phyloP scores from a whole-genome alignment of 345 rosid genomes.

The Ceriops zippeliana region DNA sequence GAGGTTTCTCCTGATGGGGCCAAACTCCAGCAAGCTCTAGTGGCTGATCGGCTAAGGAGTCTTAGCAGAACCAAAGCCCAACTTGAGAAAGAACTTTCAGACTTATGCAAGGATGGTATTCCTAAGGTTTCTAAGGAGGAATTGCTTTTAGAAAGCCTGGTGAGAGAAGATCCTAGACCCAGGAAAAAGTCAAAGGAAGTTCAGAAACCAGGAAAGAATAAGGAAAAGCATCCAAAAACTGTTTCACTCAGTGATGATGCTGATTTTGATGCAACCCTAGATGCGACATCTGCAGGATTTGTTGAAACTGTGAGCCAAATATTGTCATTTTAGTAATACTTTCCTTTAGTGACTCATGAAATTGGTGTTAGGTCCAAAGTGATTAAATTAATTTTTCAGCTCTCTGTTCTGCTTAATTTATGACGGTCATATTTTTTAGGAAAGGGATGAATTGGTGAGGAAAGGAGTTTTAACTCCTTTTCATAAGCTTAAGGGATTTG shows the following conservation, averaged over 20 bases:
- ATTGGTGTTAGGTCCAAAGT: slow-evolving; percentile 10
- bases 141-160: slow-evolving; percentile 47
- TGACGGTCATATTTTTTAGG: slow-evolving; percentile 49
- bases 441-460: slow-evolving; percentile 93
- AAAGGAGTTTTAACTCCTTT: slow-evolving; percentile 96
- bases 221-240: slow-evolving; percentile 48
- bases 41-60: slow-evolving; percentile 71
- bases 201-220: slow-evolving; percentile 36
- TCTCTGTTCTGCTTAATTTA: slow-evolving; percentile 15
- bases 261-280: slow-evolving; percentile 83
- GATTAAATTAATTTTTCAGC: slow-evolving; percentile 2
- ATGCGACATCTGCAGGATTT: slow-evolving; percentile 83
- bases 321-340: background rate
- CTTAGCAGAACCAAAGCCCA: slow-evolving; percentile 62
- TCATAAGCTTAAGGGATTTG: slow-evolving; percentile 89
- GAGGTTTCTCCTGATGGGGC: slow-evolving; percentile 37
- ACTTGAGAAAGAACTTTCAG: slow-evolving; percentile 60
- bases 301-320: slow-evolving; percentile 72
- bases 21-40: slow-evolving; percentile 78
- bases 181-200: slow-evolving; percentile 54
- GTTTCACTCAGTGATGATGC: slow-evolving; percentile 67
- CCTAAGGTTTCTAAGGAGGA: slow-evolving; percentile 29
- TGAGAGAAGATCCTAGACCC: slow-evolving; percentile 52
- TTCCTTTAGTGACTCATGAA: slow-evolving; percentile 9
- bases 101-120: slow-evolving; percentile 28